phyloP scores from a whole-genome alignment of 2,329 filamentous ascomycete genomes.

The Conoideocrella luteorostrata region DNA sequence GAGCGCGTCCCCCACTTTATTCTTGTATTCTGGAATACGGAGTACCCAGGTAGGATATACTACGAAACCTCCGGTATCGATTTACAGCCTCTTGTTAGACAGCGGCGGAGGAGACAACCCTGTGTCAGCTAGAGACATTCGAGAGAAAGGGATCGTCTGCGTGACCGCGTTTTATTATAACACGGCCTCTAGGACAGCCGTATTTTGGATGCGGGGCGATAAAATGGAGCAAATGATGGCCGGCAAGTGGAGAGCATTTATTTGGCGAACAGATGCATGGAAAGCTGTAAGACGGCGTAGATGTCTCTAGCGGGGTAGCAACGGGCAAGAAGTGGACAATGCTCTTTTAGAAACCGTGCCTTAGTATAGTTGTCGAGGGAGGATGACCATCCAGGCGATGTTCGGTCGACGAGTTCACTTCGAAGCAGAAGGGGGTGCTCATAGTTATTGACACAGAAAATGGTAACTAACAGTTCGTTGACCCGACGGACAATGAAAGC shows the following conservation, averaged over 20 bases:
- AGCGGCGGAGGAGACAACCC: neutral
- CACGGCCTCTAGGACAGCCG: neutral
- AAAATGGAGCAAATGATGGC: neutral
- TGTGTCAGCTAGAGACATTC: neutral
- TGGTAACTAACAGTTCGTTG: too few relatives aligned
- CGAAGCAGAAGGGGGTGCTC: too few relatives aligned
- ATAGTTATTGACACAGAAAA: too few relatives aligned
- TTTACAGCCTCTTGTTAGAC: neutral
- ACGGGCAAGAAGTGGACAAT: neutral
- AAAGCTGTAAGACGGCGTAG: neutral
- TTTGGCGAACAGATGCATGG: slow-evolving; percentile 1
- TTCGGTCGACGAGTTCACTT: too few relatives aligned
- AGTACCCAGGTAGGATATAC: neutral
- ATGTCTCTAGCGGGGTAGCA: neutral
- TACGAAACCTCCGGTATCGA: neutral
- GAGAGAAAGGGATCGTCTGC: neutral
- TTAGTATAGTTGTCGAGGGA: too few relatives aligned
- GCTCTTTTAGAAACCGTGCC: too few relatives aligned
- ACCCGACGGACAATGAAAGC: too few relatives aligned
- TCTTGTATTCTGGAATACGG: slow-evolving; percentile 1
- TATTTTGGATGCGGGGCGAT: neutral
- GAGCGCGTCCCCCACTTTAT: neutral
- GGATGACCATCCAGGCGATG: too few relatives aligned
- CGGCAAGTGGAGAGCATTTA: neutral
- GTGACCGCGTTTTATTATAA: neutral